Percentiles rank a stretch among this genome's conserved stretches.
Conservation (phyloP, 805 yeast species). For the Blastobotrys attinorum region DNA sequence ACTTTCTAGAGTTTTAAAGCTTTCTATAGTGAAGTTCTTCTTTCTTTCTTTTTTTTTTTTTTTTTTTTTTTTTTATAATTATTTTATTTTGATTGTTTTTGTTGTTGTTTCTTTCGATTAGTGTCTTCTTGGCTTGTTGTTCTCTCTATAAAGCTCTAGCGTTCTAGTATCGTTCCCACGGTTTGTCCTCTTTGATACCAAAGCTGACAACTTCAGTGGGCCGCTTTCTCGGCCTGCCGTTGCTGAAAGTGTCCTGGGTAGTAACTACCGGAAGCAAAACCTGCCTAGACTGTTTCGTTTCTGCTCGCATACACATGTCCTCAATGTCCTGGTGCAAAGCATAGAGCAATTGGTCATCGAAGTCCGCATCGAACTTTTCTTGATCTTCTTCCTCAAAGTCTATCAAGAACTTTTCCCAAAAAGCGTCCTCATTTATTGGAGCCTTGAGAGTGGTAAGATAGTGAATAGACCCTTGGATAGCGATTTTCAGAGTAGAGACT, state of each 20-base stretch:
- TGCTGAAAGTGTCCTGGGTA: background rate
- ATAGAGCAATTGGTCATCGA: background rate
- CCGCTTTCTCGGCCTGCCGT: background rate
- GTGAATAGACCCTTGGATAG: background rate
- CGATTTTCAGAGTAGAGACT: background rate
- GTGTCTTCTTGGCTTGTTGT: too few relatives aligned
- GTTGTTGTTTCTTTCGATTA: too few relatives aligned
- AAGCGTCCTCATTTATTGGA: background rate
- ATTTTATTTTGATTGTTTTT: too few relatives aligned
- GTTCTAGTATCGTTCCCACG: background rate
- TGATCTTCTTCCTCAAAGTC: background rate
- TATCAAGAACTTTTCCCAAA: background rate
- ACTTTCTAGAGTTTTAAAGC: too few relatives aligned
- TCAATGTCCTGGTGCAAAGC: background rate
- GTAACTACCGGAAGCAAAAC: background rate
- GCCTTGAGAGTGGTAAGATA: background rate
- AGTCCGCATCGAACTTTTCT: background rate
- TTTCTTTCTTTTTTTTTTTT: too few relatives aligned
- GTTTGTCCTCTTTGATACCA: background rate
- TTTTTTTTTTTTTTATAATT: too few relatives aligned
- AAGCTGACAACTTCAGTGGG: background rate
- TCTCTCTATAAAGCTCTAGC: too few relatives aligned
- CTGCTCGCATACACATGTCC: background rate
- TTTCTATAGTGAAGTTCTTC: too few relatives aligned
- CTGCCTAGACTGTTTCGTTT: background rate